A percentile compares a stretch with the other conserved stretches of the same genome.
phyloP scores from a whole-genome alignment of 345 rosid species.

The Crucihimalaya himalaica region DNA sequence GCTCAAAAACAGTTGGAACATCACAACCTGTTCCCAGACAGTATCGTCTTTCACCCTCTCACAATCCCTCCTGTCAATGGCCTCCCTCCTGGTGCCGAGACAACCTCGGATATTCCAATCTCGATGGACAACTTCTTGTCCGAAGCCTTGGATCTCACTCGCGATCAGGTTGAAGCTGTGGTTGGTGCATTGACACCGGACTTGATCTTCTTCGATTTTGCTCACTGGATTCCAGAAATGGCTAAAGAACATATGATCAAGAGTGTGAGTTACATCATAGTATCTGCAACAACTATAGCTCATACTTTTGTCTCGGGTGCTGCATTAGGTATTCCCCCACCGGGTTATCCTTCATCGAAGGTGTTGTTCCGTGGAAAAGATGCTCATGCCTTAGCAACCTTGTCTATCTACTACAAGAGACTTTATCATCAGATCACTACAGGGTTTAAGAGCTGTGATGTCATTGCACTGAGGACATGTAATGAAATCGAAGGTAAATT shows the following conservation, averaged over 20 bases:
- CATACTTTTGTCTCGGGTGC: not conserved
- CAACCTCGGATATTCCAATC: constrained; percentile 27
- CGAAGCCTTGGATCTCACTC: constrained; percentile 19
- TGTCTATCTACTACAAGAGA: constrained; percentile 13
- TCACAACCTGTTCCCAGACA: constrained; percentile 43
- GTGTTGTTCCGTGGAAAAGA: not conserved
- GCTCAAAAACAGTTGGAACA: constrained; percentile 37
- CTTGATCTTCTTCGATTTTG: constrained; percentile 33
- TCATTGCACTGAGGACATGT: constrained; percentile 65
- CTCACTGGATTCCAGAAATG: constrained; percentile 32
- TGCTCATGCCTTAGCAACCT: not conserved
- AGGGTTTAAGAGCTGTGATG: constrained; percentile 42
- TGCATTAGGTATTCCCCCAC: constrained; percentile 2
- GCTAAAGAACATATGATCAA: not conserved
- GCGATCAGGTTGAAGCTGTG: constrained; percentile 22
- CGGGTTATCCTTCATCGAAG: constrained; percentile 29
- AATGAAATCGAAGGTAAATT: constrained; percentile 60
- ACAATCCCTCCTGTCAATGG: constrained; percentile 43
- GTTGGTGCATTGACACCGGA: constrained; percentile 22
- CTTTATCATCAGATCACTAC: not conserved
- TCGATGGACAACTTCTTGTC: not conserved
- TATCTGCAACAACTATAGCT: constrained; percentile 12
- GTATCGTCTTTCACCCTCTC: constrained; percentile 41
- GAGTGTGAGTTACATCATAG: not conserved
- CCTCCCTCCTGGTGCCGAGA: constrained; percentile 35